Conservation (phyloP, 2,329 filamentous ascomycete genomes). For the Rutstroemia sp. region DNA sequence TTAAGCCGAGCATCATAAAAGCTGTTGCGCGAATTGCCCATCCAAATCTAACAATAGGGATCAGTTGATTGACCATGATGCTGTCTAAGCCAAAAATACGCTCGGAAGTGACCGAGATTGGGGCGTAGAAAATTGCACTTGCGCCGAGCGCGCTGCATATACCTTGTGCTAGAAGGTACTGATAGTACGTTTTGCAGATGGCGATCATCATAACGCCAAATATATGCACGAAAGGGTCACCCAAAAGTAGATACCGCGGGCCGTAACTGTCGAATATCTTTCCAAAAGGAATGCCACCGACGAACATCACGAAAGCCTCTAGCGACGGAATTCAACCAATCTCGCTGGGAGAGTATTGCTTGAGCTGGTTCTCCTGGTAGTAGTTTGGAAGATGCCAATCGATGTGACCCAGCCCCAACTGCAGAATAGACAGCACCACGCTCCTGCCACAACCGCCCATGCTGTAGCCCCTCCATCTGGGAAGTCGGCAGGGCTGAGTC, state of each 20-base stretch:
- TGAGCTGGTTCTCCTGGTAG: background rate
- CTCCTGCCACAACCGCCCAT: background rate
- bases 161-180: background rate
- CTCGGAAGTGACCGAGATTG: background rate
- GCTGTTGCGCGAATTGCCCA: background rate
- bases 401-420: background rate
- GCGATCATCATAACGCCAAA: background rate
- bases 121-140: background rate
- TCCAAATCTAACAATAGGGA: background rate
- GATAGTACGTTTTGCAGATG: background rate
- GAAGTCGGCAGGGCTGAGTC: background rate
- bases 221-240: background rate
- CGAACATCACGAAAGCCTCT: background rate
- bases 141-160: background rate
- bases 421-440: background rate
- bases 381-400: background rate
- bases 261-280: background rate
- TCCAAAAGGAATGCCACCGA: background rate
- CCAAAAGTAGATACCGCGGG: background rate
- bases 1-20: background rate
- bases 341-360: background rate
- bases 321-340: background rate
- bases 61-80: background rate
- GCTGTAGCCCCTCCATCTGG: background rate
- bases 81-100: background rate